Base-by-base conservation (phyloP, 257 asterid species). In the Avicennia marina region DNA sequence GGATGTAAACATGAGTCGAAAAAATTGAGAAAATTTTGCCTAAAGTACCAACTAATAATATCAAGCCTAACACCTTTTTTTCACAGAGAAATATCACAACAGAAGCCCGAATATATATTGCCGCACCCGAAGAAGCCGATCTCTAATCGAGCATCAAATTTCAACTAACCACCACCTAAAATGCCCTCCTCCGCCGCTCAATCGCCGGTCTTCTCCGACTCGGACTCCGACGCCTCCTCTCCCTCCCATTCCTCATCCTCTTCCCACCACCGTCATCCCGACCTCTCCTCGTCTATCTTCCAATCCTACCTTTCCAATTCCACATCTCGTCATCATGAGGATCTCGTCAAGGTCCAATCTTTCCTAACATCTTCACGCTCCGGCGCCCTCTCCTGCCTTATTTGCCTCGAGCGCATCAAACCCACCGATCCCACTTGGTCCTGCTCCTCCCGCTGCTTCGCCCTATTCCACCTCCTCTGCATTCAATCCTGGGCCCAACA, bases 401-500 rank as follows among this genome's bases (percentile, higher is more conserved):
- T 90, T 45, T 90, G 98, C 72, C 98, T 90, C 36, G 95, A 87
- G 63, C 88, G 95, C 49, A 81, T 87, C 78, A 81, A 79, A 56
- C 85, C 86, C 69, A 56, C 85, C 22, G 91, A 87, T 46, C 95
- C 98, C 58, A 85, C 95, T 6, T 90, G 98, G 98, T 85, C 96
- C 61, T 90, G 96, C 78, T 66, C 86, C 64, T 66, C 86, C 44
- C 82, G 84, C 50, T 90, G 96, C 78, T 87, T 79, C 80, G 95
- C 90, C 44, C 73, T 87, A 53, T 85, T 90, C 82, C 96, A 90
- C 77, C 94, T 90, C 63, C 76, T 56, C 67, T 90, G 98, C 69
- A 90, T 90, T 70, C 98, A 90, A 50, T 90, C 96, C 10, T 90
- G 98, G 98, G 87, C 94, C 34, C 84, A 56, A 15, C 95, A 87